These are phyloP conservation scores for Euphrasia arctica DNA, from an alignment of 305 asterid genomes.

Conservation along the genomic window DNA sequence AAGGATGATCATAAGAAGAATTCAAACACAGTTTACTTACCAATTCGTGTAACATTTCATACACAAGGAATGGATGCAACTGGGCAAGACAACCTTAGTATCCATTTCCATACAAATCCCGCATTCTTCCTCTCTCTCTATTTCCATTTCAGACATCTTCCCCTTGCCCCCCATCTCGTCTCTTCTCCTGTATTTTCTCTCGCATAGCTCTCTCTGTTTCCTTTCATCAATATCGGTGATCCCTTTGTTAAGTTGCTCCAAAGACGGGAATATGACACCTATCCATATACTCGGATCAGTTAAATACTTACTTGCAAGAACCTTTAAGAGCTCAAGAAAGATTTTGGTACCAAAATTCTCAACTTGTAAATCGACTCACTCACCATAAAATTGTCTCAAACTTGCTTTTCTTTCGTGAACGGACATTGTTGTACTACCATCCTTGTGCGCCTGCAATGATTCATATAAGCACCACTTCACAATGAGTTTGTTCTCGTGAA, in stretches of 20 bases:
- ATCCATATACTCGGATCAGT: conserved; percentile 2
- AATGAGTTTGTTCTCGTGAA: conserved; percentile 6
- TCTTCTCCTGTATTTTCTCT: conserved; percentile 49
- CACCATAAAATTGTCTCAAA: conserved; percentile 80
- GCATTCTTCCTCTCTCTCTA: conserved; percentile 93
- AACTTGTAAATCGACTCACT: conserved; percentile 21
- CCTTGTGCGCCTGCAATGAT: conserved; percentile 61
- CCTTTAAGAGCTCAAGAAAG: not conserved
- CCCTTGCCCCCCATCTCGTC: conserved; percentile 62
- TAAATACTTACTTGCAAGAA: not conserved
- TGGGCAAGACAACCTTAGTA: conserved; percentile 82
- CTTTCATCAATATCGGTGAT: conserved; percentile 77
- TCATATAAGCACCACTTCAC: conserved; percentile 13
- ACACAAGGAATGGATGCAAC: conserved; percentile 81
- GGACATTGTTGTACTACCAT: conserved; percentile 84
- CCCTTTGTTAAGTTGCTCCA: conserved; percentile 77
- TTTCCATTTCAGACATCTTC: conserved; percentile 70
- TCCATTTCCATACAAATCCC: conserved; percentile 89
- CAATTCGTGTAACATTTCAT: conserved; percentile 73
- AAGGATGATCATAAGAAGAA: too few relatives aligned
- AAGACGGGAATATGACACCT: conserved; percentile 90
- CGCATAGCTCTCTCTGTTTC: conserved; percentile 71
- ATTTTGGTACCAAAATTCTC: not conserved
- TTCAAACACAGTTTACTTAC: conserved; percentile 35
- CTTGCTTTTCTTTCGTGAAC: conserved; percentile 76